A percentile compares a stretch with the other conserved stretches of the same genome.
Evolutionary conservation across 2,329 filamentous ascomycete genomes (phyloP).

Genomic region (Xylariales sp.): DNA sequence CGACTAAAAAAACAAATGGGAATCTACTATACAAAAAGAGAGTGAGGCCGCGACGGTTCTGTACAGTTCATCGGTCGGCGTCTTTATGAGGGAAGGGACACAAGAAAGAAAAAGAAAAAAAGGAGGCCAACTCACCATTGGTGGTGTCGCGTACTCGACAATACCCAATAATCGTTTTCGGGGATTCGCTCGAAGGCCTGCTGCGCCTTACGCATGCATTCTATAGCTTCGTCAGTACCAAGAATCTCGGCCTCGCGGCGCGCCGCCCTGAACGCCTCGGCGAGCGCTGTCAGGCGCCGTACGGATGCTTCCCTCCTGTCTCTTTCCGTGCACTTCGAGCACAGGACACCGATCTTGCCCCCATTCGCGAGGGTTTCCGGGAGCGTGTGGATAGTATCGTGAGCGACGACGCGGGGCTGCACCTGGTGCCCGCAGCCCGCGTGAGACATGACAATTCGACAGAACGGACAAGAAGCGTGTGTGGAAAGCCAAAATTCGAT

Average conservation of each 20-base stretch:
- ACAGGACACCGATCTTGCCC: conserved; percentile 44
- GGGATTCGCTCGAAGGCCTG: conserved; percentile 37
- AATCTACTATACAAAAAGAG: background rate
- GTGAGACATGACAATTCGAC: conserved; percentile 47
- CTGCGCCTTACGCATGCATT: conserved; percentile 29
- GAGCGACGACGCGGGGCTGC: conserved; percentile 43
- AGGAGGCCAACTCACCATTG: conserved; percentile 36
- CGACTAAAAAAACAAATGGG: no score
- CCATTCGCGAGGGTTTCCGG: conserved; percentile 50
- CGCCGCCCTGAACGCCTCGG: conserved; percentile 31
- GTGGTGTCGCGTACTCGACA: conserved; percentile 18
- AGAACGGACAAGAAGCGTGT: conserved; percentile 52
- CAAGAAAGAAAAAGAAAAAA: conserved; percentile 1
- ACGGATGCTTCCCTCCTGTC: conserved; percentile 18
- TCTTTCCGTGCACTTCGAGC: conserved; percentile 36
- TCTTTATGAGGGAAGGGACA: background rate
- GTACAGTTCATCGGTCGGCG: background rate
- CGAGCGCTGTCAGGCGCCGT: conserved; percentile 20
- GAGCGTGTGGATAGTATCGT: conserved; percentile 49
- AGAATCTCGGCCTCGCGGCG: conserved; percentile 28
- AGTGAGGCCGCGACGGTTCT: background rate
- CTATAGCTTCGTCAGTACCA: conserved; percentile 30
- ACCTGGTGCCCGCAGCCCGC: conserved; percentile 49
- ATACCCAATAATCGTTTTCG: conserved; percentile 25
- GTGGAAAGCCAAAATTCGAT: conserved; percentile 45